Conservation (phyloP, 176 grass and related monocot genomes). For the Carex kokanica region DNA sequence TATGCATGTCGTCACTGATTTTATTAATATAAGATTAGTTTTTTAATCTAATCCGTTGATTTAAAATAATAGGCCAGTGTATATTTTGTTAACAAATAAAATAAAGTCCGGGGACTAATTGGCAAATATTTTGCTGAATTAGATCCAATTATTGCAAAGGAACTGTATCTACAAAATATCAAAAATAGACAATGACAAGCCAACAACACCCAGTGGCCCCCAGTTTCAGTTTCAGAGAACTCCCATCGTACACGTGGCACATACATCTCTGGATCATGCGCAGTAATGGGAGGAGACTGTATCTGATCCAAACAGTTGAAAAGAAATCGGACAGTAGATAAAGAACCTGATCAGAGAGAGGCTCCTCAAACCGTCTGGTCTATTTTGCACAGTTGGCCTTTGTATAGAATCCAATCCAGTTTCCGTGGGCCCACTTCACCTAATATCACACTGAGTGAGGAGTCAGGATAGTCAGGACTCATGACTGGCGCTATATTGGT, state of each 20-base stretch:
- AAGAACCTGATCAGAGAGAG: not conserved
- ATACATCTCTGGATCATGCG: not conserved
- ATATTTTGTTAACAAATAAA: no score
- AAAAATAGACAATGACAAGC: no score
- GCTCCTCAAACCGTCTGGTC: not conserved
- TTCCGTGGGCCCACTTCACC: not conserved
- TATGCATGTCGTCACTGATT: not conserved
- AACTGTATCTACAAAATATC: no score
- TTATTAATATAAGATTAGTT: not conserved
- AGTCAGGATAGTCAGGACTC: no score
- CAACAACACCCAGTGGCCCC: no score
- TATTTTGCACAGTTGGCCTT: not conserved
- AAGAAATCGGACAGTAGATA: not conserved
- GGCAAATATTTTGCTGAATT: not conserved
- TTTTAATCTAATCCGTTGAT: not conserved
- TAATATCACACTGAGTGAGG: not conserved
- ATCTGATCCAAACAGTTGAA: not conserved
- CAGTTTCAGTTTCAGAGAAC: not conserved
- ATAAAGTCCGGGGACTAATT: no score
- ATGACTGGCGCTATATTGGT: not conserved
- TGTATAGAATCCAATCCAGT: not conserved
- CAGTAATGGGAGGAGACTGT: not conserved
- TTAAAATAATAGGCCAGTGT: no score
- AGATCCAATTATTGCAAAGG: no score
- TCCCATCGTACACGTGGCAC: not conserved